Evolutionary conservation across 768 basidiomycete species (phyloP).

Genomic region (Guyanaporus albipodus): DNA sequence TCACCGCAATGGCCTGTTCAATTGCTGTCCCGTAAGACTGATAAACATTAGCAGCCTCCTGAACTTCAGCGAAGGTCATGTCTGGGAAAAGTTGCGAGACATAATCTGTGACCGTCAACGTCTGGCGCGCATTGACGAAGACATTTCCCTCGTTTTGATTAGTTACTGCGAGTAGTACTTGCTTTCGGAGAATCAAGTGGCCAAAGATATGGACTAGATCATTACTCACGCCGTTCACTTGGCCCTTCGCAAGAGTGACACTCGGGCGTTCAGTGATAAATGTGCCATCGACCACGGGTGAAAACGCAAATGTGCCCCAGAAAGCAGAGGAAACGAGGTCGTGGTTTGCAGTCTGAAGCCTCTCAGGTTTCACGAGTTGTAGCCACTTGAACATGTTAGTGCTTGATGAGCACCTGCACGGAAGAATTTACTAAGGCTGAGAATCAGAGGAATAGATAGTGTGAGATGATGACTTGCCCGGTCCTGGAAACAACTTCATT

Average conservation of each 20-base stretch:
- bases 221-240: conserved; percentile 39
- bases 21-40: conserved; percentile 27
- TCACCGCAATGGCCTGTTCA: conserved; percentile 34
- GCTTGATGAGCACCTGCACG: conserved; percentile 31
- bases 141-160: conserved; percentile 32
- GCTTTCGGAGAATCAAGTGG: conserved; percentile 12
- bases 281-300: conserved; percentile 46
- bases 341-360: conserved; percentile 34
- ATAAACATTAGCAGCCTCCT: conserved; percentile 29
- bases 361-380: conserved; percentile 29
- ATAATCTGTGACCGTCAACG: conserved; percentile 15
- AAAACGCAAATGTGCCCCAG: conserved; percentile 37
- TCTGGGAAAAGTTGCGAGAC: conserved; percentile 40
- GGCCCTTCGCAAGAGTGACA: conserved; percentile 33
- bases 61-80: conserved; percentile 25
- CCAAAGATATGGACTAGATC: background rate
- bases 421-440: conserved; percentile 2
- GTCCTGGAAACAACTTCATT: conserved; percentile 6
- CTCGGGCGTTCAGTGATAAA: conserved; percentile 44
- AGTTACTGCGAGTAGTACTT: conserved; percentile 20
- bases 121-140: conserved; percentile 27
- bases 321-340: conserved; percentile 32
- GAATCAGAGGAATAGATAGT: conserved; percentile 2
- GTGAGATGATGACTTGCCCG: conserved; percentile 6
- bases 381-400: conserved; percentile 39